Conservation (phyloP, 164 flowering plant species). For the Dillenia turbinata region DNA sequence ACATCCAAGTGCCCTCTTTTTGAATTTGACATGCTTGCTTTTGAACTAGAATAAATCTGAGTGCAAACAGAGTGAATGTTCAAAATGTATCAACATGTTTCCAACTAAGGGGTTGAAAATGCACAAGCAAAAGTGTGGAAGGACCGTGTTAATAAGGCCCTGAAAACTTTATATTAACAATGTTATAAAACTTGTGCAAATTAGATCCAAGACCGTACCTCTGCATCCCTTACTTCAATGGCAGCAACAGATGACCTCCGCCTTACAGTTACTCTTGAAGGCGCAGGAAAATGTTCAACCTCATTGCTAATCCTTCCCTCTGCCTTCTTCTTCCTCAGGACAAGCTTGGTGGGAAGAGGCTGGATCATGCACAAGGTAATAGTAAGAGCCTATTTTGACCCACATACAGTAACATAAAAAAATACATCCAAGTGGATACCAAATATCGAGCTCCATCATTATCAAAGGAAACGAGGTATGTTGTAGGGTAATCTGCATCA, state of each 20-base stretch:
- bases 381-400: slow-evolving; percentile 5
- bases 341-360: slow-evolving; percentile 93
- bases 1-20: slow-evolving; percentile 32
- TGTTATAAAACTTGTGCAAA: not conserved
- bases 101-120: not conserved
- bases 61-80: slow-evolving; percentile 1
- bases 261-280: slow-evolving; percentile 75
- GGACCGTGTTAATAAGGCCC: not conserved
- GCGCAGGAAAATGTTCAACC: slow-evolving; percentile 77
- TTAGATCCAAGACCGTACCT: slow-evolving; percentile 25
- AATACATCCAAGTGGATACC: slow-evolving; percentile 32
- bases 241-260: slow-evolving; percentile 45
- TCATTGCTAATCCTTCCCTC: slow-evolving; percentile 81
- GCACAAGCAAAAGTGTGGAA: not conserved
- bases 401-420: not conserved
- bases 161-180: not conserved
- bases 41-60: slow-evolving; percentile 50
- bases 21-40: slow-evolving; percentile 25
- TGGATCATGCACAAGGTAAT: slow-evolving; percentile 25
- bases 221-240: slow-evolving; percentile 49
- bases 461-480: slow-evolving; percentile 75
- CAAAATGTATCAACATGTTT: not conserved
- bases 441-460: slow-evolving; percentile 76
- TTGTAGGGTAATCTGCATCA: slow-evolving; percentile 74
- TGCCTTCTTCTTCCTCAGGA: slow-evolving; percentile 73